These are phyloP conservation scores for Stemphylium beticola DNA, from an alignment of 2,329 filamentous ascomycete genomes.

Conservation along the genomic window DNA sequence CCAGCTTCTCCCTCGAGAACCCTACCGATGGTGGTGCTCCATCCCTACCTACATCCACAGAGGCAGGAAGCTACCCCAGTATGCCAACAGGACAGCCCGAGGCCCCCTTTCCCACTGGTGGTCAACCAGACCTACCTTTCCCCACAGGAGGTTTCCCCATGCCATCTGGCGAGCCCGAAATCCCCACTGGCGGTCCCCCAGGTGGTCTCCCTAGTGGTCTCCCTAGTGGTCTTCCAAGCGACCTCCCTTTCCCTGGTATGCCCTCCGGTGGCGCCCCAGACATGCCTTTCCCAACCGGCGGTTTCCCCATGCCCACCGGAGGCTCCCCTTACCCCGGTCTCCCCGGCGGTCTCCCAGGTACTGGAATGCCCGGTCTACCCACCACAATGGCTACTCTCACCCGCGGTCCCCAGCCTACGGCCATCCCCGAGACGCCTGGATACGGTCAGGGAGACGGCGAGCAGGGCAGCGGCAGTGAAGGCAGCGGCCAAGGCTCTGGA, in stretches of 20 bases:
- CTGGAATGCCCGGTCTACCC: slow-evolving; percentile 2
- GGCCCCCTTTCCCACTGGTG: no score
- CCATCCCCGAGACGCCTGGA: slow-evolving; percentile 5
- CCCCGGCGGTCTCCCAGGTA: neutral
- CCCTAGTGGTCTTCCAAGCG: neutral
- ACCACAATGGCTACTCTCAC: slow-evolving; percentile 18
- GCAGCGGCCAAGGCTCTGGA: neutral
- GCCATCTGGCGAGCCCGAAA: neutral
- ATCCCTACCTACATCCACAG: no score
- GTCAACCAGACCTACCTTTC: no score
- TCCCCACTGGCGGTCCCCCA: neutral
- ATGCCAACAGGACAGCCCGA: no score
- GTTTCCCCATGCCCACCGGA: slow-evolving; percentile 5
- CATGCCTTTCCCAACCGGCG: neutral
- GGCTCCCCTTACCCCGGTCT: slow-evolving; percentile 1
- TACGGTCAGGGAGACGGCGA: neutral
- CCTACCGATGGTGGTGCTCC: neutral
- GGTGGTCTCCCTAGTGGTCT: slow-evolving; percentile 2
- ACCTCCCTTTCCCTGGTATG: neutral
- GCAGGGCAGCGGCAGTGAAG: slow-evolving; percentile 1
- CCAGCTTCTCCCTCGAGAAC: slow-evolving; percentile 15
- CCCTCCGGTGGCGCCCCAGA: neutral
- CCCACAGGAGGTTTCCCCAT: no score
- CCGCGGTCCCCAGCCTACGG: slow-evolving; percentile 19
- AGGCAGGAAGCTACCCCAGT: no score